Conservation (phyloP, 257 asterid species). For the Salvia splendens region DNA sequence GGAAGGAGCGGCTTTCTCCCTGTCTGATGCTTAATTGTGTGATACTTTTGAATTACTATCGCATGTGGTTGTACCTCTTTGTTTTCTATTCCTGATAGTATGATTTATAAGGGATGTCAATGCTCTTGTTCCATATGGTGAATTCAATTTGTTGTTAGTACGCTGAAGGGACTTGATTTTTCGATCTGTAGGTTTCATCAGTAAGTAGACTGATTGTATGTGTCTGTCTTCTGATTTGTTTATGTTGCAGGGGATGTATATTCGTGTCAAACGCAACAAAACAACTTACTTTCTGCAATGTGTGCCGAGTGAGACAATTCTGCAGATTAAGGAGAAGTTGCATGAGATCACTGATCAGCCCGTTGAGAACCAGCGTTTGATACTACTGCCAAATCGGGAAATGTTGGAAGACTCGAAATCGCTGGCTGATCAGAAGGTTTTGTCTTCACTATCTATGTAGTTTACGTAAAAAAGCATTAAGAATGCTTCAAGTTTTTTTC, state of each 20-base stretch:
- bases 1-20: not conserved
- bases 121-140: constrained; percentile 7
- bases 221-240: constrained; percentile 20
- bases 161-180: not conserved
- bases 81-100: constrained; percentile 1
- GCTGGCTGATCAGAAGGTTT: constrained; percentile 90
- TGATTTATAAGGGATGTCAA: constrained; percentile 13
- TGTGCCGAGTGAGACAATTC: constrained; percentile 73
- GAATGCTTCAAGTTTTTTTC: not conserved
- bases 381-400: constrained; percentile 55
- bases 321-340: constrained; percentile 85
- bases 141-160: not conserved
- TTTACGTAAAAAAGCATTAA: not conserved
- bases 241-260: constrained; percentile 71
- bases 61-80: not conserved
- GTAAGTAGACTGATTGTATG: constrained; percentile 23
- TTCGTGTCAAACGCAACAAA: constrained; percentile 87
- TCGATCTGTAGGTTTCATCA: not conserved
- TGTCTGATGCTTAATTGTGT: constrained; percentile 1
- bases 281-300: constrained; percentile 89
- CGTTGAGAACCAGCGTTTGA: constrained; percentile 65
- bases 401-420: constrained; percentile 78
- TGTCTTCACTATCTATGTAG: not conserved
- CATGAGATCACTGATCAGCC: constrained; percentile 77
- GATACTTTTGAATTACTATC: constrained; percentile 1